Percentiles rank a stretch among this genome's conserved stretches.
These are phyloP conservation scores for Rosa chinensis DNA, from an alignment of 306 rosid genomes.

Conservation along the genomic window DNA sequence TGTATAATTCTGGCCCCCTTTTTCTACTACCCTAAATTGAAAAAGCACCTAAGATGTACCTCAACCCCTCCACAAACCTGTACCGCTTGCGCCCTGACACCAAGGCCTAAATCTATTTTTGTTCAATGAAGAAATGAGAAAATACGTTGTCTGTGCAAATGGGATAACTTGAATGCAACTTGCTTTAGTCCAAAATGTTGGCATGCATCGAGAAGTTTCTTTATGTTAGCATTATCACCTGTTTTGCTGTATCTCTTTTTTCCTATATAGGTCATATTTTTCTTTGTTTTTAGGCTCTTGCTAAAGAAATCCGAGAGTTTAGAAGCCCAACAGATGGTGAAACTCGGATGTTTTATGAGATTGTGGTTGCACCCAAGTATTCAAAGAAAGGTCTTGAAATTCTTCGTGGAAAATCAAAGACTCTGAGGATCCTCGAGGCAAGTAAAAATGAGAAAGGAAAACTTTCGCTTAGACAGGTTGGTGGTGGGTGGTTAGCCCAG, in stretches of 20 bases:
- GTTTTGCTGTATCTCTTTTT: background rate
- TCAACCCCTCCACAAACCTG: background rate
- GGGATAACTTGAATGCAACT: background rate
- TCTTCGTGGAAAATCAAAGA: constrained; percentile 82
- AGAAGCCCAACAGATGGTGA: constrained; percentile 92
- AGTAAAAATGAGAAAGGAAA: constrained; percentile 67
- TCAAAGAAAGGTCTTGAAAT: constrained; percentile 83
- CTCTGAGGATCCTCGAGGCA: constrained; percentile 82
- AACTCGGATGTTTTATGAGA: constrained; percentile 96
- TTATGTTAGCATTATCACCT: constrained; percentile 1
- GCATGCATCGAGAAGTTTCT: background rate
- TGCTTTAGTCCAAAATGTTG: background rate
- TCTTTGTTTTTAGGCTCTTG: constrained; percentile 56
- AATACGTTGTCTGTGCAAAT: background rate
- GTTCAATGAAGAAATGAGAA: background rate
- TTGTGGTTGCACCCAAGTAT: constrained; percentile 92
- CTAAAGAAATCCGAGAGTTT: constrained; percentile 84
- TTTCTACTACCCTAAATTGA: background rate
- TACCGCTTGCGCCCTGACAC: background rate
- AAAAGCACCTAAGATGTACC: background rate
- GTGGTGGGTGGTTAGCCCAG: constrained; percentile 97
- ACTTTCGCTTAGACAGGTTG: constrained; percentile 90
- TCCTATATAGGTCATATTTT: background rate
- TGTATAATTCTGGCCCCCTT: background rate
- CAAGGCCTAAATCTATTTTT: background rate